phyloP scores from a whole-genome alignment of 2,329 filamentous ascomycete genomes.

The Fusarium albidum region DNA sequence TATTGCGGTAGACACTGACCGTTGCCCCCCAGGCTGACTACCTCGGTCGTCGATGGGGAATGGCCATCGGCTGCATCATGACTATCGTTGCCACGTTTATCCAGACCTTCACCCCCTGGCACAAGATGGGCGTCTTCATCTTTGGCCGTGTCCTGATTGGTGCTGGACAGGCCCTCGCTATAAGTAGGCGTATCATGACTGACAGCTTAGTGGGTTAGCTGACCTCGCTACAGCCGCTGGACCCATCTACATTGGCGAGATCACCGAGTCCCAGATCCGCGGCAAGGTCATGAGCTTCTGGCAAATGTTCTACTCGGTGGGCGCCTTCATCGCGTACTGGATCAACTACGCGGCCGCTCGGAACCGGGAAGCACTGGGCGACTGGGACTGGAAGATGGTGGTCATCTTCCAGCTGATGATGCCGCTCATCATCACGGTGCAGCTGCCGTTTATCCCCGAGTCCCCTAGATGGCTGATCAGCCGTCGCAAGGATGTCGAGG shows the following conservation, averaged over 20 bases:
- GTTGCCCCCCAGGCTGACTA: conserved; percentile 52
- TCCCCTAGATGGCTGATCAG: conserved; percentile 74
- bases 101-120: conserved; percentile 68
- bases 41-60: conserved; percentile 68
- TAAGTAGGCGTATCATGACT: conserved; percentile 47
- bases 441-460: conserved; percentile 73
- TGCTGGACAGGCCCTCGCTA: conserved; percentile 72
- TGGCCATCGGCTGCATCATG: conserved; percentile 68
- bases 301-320: conserved; percentile 70
- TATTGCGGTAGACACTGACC: too few species aligned
- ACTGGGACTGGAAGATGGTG: conserved; percentile 78
- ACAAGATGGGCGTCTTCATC: conserved; percentile 71
- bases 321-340: conserved; percentile 58
- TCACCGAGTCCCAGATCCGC: conserved; percentile 68
- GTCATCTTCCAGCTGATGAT: conserved; percentile 75
- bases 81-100: conserved; percentile 74
- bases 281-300: conserved; percentile 72
- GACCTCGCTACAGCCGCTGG: conserved; percentile 58
- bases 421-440: conserved; percentile 65
- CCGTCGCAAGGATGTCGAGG: conserved; percentile 63
- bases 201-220: too few species aligned
- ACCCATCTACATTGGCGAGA: conserved; percentile 74
- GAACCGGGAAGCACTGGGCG: conserved; percentile 61
- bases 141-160: conserved; percentile 73
- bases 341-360: conserved; percentile 69